Conservation (phyloP, 176 grass and related monocot genomes). For the Coix lacrymajobi region DNA sequence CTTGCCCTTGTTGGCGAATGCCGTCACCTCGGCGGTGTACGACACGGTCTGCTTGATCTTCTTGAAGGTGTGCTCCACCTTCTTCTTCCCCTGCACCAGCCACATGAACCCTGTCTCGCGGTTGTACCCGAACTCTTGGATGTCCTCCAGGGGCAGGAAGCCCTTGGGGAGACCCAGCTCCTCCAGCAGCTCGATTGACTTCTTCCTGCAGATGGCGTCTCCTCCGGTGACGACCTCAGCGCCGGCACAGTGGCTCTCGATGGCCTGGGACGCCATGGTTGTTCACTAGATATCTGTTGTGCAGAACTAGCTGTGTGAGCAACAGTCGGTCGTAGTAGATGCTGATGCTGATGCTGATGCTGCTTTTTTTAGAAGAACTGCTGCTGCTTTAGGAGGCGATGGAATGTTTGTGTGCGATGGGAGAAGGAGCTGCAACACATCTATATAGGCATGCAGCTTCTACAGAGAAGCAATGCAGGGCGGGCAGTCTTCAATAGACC, state of each 20-base stretch:
- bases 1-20: not conserved
- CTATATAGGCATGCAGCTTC: not conserved
- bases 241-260: not conserved
- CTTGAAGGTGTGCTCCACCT: not conserved
- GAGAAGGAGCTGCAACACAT: not conserved
- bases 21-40: not conserved
- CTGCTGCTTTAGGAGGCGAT: not conserved
- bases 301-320: not conserved
- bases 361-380: no score
- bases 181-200: constrained; percentile 1
- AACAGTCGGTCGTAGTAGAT: not conserved
- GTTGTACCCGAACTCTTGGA: constrained; percentile 33
- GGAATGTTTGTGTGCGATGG: not conserved
- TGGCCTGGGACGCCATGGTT: not conserved
- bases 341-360: not conserved
- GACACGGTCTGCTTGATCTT: constrained; percentile 36
- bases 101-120: not conserved
- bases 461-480: not conserved
- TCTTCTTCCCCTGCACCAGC: constrained; percentile 41
- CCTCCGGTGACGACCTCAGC: not conserved
- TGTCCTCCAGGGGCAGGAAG: constrained; percentile 14
- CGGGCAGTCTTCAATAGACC: not conserved
- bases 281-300: no score
- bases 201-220: constrained; percentile 16
- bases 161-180: constrained; percentile 33